These are phyloP conservation scores for Alternaria consortialis DNA, from an alignment of 2,329 filamentous ascomycete genomes.

Conservation along the genomic window DNA sequence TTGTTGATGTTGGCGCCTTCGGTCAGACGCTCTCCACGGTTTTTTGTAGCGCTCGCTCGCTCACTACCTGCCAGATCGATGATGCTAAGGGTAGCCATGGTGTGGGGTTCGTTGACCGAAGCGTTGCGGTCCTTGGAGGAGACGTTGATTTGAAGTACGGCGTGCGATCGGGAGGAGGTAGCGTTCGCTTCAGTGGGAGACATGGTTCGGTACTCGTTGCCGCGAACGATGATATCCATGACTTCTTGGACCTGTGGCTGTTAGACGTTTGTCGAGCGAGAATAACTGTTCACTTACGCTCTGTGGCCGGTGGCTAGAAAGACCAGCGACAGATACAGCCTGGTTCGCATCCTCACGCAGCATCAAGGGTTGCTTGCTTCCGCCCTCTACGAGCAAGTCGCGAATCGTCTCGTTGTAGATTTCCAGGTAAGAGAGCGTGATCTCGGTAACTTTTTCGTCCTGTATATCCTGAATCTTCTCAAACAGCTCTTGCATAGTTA, in stretches of 20 bases:
- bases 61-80: slow-evolving; percentile 98
- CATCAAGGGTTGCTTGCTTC: slow-evolving; percentile 85
- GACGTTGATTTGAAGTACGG: slow-evolving; percentile 95
- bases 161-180: slow-evolving; percentile 95
- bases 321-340: slow-evolving; percentile 86
- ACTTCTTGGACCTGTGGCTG: slow-evolving; percentile 72
- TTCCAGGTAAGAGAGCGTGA: slow-evolving; percentile 93
- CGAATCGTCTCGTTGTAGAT: slow-evolving; percentile 99
- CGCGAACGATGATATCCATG: slow-evolving; percentile 98
- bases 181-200: slow-evolving; percentile 97
- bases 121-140: slow-evolving; percentile 94
- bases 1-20: slow-evolving; percentile 99
- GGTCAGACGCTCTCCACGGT: slow-evolving; percentile 86
- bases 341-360: slow-evolving; percentile 94
- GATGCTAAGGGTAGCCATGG: slow-evolving; percentile 97
- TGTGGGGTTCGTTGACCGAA: slow-evolving; percentile 90
- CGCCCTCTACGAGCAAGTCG: slow-evolving; percentile 86
- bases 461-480: slow-evolving; percentile 90
- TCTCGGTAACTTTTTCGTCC: slow-evolving; percentile 86
- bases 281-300: slow-evolving; percentile 66
- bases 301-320: slow-evolving; percentile 89
- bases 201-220: slow-evolving; percentile 93
- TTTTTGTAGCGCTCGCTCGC: slow-evolving; percentile 94
- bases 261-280: slow-evolving; percentile 28
- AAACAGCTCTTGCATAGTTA: slow-evolving; percentile 99